A percentile compares a stretch with the other conserved stretches of the same genome.
Evolutionary conservation across 352 stramenopile species (phyloP).

Genomic region (Phytophthora tentaculata): DNA sequence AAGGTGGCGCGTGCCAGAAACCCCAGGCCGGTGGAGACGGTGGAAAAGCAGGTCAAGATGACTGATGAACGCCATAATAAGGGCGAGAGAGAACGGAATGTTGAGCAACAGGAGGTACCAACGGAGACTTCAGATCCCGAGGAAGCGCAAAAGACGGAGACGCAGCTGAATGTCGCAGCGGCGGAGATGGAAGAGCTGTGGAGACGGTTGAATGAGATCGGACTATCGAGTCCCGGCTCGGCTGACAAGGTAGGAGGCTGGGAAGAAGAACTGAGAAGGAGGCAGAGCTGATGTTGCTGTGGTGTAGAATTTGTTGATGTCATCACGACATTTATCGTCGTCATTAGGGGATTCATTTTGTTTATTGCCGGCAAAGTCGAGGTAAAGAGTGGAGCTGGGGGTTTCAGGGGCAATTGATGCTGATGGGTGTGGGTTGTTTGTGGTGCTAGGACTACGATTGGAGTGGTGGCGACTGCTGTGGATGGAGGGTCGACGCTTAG

Average conservation of each 20-base stretch:
- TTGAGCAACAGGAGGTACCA: background rate
- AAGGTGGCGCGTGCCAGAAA: conserved; percentile 62
- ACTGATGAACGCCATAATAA: conserved; percentile 4
- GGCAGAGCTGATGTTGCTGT: background rate
- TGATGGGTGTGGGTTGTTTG: conserved; percentile 1
- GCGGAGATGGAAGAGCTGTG: conserved; percentile 87
- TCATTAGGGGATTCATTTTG: conserved; percentile 88
- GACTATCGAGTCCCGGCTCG: conserved; percentile 60
- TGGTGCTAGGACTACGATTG: conserved; percentile 46
- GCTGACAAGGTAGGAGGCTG: conserved; percentile 54
- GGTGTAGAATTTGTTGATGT: conserved; percentile 73
- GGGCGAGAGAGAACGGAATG: conserved; percentile 7
- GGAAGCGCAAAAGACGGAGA: conserved; percentile 51
- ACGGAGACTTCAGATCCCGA: conserved; percentile 32
- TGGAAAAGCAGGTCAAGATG: conserved; percentile 16
- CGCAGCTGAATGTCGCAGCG: conserved; percentile 70
- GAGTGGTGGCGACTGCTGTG: conserved; percentile 67
- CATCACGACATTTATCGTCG: conserved; percentile 80
- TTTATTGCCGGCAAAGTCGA: conserved; percentile 72
- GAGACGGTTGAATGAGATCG: conserved; percentile 80
- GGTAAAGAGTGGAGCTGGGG: conserved; percentile 24
- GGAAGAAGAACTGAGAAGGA: background rate
- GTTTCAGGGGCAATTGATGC: background rate
- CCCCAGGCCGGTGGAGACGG: conserved; percentile 25
- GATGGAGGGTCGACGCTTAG: conserved; percentile 80